Evolutionary conservation across 2,329 filamentous ascomycete species (phyloP).

Genomic region (Aspergillus brasiliensis): DNA sequence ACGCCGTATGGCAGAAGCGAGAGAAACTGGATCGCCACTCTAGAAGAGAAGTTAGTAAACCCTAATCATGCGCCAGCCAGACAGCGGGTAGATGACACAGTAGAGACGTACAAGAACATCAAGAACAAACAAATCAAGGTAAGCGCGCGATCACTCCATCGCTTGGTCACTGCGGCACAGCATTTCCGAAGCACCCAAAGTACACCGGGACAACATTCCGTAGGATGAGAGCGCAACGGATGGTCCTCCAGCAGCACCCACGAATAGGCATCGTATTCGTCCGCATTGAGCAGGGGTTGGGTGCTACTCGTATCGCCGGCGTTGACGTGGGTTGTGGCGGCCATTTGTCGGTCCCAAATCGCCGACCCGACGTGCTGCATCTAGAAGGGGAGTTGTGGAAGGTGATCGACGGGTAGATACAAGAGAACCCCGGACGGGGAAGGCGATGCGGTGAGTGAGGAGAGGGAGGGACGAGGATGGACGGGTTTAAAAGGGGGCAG

Average conservation of each 20-base stretch:
- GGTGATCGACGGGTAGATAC: not conserved
- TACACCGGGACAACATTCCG: slow-evolving; percentile 33
- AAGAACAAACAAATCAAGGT: slow-evolving; percentile 29
- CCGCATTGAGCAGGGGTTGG: slow-evolving; percentile 5
- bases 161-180: slow-evolving; percentile 15
- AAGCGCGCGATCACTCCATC: slow-evolving; percentile 26
- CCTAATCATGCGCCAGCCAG: not conserved
- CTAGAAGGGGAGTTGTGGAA: not conserved
- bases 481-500: not conserved
- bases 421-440: not conserved
- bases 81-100: no score
- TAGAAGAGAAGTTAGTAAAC: slow-evolving; percentile 7
- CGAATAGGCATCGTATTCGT: slow-evolving; percentile 19
- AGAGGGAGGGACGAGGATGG: not conserved
- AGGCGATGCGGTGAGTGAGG: slow-evolving; percentile 2
- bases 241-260: slow-evolving; percentile 35
- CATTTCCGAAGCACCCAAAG: slow-evolving; percentile 20
- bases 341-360: slow-evolving; percentile 7
- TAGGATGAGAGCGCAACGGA: slow-evolving; percentile 36
- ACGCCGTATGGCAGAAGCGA: slow-evolving; percentile 21
- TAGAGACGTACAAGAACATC: slow-evolving; percentile 23
- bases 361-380: not conserved
- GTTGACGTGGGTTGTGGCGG: not conserved
- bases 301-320: not conserved
- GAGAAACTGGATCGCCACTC: slow-evolving; percentile 25